Evolutionary conservation across 2,329 filamentous ascomycete species (phyloP).

Genomic region (Exophiala spinifera): DNA sequence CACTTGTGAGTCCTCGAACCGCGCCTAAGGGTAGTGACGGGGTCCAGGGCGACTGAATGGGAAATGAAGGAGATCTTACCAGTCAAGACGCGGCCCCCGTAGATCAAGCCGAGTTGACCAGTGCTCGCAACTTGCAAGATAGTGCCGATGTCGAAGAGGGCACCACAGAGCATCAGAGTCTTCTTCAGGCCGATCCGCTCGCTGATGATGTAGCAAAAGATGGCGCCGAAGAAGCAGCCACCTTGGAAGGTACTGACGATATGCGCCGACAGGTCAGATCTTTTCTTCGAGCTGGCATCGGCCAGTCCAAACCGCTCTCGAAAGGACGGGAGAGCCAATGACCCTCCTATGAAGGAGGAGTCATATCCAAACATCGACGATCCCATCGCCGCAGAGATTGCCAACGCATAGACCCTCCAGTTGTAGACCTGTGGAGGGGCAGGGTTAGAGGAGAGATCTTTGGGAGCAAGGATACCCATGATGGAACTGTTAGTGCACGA

Average conservation of each 20-base stretch:
- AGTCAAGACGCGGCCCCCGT: slow-evolving; percentile 58
- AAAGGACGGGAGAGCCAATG: slow-evolving; percentile 37
- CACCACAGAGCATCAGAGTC: too few species aligned
- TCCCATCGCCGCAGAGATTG: slow-evolving; percentile 1
- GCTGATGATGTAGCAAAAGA: background rate
- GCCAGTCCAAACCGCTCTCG: slow-evolving; percentile 34
- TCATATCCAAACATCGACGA: slow-evolving; percentile 34
- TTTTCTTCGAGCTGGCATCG: background rate
- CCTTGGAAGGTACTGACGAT: slow-evolving; percentile 13
- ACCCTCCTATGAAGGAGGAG: slow-evolving; percentile 35
- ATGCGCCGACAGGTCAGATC: slow-evolving; percentile 1
- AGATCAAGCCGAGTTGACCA: slow-evolving; percentile 45
- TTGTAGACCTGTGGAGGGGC: slow-evolving; percentile 26
- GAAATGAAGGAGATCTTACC: too few species aligned
- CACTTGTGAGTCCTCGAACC: too few species aligned
- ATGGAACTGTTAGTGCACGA: background rate
- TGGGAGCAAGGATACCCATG: slow-evolving; percentile 12
- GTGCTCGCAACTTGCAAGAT: too few species aligned
- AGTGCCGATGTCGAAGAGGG: too few species aligned
- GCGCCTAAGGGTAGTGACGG: too few species aligned
- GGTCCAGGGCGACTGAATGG: too few species aligned
- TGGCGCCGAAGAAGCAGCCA: slow-evolving; percentile 33
- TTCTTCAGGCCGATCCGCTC: too few species aligned
- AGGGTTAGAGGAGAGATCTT: background rate
- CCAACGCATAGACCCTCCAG: slow-evolving; percentile 28